These are phyloP conservation scores for Alternaria gaisen DNA, from an alignment of 2,329 filamentous ascomycete genomes.

Conservation along the genomic window DNA sequence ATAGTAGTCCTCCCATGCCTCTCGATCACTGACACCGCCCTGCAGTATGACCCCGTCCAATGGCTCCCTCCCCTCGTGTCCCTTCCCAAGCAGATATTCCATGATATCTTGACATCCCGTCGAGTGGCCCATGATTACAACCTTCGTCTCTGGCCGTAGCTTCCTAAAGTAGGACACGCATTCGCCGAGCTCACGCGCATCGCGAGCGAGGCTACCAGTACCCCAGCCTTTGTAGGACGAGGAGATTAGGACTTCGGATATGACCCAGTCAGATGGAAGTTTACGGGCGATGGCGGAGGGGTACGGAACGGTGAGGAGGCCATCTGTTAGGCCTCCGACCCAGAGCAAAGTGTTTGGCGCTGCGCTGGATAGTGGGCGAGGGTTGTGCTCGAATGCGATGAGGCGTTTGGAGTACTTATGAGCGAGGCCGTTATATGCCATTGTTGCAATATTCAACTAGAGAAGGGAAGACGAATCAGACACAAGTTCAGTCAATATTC, in stretches of 20 bases:
- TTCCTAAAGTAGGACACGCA: constrained; percentile 62
- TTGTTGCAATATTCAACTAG: constrained; percentile 10
- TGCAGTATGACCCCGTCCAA: constrained; percentile 83
- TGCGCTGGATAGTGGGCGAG: constrained; percentile 37
- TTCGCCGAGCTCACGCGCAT: constrained; percentile 63
- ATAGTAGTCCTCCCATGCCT: constrained; percentile 59
- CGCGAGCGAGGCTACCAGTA: constrained; percentile 60
- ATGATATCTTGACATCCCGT: constrained; percentile 74
- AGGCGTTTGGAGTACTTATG: constrained; percentile 55
- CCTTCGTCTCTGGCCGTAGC: constrained; percentile 56
- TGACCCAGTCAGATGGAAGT: constrained; percentile 61
- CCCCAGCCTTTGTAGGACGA: constrained; percentile 67
- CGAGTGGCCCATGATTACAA: constrained; percentile 75
- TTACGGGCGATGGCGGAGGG: constrained; percentile 59
- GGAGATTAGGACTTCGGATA: constrained; percentile 61
- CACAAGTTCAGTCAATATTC: not conserved
- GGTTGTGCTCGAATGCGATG: constrained; percentile 57
- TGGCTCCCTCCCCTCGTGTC: constrained; percentile 53
- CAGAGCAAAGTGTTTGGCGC: constrained; percentile 69
- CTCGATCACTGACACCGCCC: constrained; percentile 79
- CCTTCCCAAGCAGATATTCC: constrained; percentile 64
- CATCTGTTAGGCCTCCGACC: constrained; percentile 75
- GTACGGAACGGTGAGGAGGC: constrained; percentile 71
- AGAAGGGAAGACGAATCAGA: not conserved
- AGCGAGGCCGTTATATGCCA: constrained; percentile 51